Conservation (phyloP, 805 yeast species). For the Starmera pachycereana region DNA sequence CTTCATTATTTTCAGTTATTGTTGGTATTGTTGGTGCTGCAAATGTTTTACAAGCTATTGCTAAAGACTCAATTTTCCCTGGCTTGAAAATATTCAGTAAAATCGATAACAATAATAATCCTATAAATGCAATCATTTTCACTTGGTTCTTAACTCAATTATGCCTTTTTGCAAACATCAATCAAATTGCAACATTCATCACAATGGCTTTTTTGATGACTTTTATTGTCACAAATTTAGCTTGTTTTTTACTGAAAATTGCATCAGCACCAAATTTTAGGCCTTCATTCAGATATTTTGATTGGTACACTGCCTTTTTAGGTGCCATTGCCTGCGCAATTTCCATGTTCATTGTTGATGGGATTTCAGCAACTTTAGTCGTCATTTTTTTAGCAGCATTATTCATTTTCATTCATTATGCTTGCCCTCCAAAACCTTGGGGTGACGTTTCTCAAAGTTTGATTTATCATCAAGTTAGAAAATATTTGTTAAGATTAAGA, state of each 20-base stretch:
- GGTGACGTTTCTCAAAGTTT: slow-evolving; percentile 96
- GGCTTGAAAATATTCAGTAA: slow-evolving; percentile 53
- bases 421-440: slow-evolving; percentile 93
- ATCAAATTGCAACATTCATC: slow-evolving; percentile 87
- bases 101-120: slow-evolving; percentile 39
- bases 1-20: slow-evolving; percentile 84
- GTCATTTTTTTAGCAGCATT: slow-evolving; percentile 54
- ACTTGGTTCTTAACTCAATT: slow-evolving; percentile 81
- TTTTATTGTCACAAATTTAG: slow-evolving; percentile 85
- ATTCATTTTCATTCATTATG: slow-evolving; percentile 74
- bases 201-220: slow-evolving; percentile 98
- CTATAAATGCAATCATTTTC: slow-evolving; percentile 53
- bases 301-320: slow-evolving; percentile 64
- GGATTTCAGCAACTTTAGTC: slow-evolving; percentile 73
- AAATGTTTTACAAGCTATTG: slow-evolving; percentile 79
- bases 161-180: slow-evolving; percentile 82
- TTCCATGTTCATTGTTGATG: slow-evolving; percentile 95
- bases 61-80: slow-evolving; percentile 83
- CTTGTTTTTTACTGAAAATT: slow-evolving; percentile 78
- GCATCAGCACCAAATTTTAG: slow-evolving; percentile 98
- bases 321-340: slow-evolving; percentile 63
- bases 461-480: slow-evolving; percentile 93
- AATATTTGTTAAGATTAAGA: slow-evolving; percentile 69
- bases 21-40: slow-evolving; percentile 97
- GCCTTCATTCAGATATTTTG: slow-evolving; percentile 88